Conservation (phyloP, 2,329 filamentous ascomycete genomes). For the Cytospora schulzeri region DNA sequence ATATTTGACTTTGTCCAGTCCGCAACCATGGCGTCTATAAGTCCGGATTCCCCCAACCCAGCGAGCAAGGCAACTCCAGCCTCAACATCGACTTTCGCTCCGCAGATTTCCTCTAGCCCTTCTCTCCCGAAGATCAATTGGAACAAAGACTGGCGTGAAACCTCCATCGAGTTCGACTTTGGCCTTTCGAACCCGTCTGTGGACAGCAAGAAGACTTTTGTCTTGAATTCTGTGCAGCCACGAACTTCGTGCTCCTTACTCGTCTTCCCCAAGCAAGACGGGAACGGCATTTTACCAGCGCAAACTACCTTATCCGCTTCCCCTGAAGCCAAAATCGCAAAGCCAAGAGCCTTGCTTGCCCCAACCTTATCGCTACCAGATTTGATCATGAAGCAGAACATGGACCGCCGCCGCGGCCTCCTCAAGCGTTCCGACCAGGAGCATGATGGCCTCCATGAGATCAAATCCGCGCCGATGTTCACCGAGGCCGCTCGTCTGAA, state of each 20-base stretch:
- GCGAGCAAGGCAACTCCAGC: background rate
- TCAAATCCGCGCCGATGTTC: constrained; percentile 37
- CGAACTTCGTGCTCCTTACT: background rate
- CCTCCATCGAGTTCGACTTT: background rate
- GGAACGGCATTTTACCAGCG: background rate
- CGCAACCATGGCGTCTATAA: constrained; percentile 8
- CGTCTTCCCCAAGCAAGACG: background rate
- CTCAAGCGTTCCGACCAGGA: constrained; percentile 27
- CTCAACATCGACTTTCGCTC: background rate
- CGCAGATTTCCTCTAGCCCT: background rate
- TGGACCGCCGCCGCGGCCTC: constrained; percentile 18
- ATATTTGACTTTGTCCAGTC: background rate
- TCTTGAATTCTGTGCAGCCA: background rate
- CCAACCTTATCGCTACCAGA: background rate
- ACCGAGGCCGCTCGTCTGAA: constrained; percentile 34
- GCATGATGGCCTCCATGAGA: constrained; percentile 35
- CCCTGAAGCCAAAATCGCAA: background rate
- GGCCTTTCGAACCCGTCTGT: background rate
- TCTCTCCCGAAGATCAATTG: background rate
- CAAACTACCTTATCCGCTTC: background rate
- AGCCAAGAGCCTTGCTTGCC: too few species aligned
- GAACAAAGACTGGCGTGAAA: background rate
- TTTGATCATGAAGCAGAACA: constrained; percentile 2
- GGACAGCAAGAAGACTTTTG: background rate
- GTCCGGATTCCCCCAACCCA: background rate